phyloP scores from a whole-genome alignment of 495 filamentous ascomycete genomes.

The Letharia columbiana region DNA sequence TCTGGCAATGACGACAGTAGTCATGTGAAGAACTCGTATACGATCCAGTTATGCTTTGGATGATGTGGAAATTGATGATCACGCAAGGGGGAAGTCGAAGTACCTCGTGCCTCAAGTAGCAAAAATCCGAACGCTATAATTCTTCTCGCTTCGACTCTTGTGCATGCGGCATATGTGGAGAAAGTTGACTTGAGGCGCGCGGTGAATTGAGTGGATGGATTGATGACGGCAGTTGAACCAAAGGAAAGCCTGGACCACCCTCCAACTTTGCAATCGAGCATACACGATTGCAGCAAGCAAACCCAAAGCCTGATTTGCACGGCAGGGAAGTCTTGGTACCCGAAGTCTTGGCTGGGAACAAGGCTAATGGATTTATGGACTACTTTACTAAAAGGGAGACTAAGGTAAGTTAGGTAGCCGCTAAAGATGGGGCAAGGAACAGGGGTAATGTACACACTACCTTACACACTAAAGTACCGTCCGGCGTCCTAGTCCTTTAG shows the following conservation, averaged over 20 bases:
- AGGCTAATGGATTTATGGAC: background rate
- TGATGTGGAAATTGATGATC: constrained; percentile 1
- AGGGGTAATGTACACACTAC: constrained; percentile 3
- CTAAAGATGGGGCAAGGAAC: constrained; percentile 4
- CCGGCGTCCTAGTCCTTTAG: background rate
- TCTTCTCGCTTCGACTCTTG: background rate
- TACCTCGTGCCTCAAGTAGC: background rate
- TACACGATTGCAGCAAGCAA: constrained; percentile 1
- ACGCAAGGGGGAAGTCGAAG: constrained; percentile 4
- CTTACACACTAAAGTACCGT: background rate
- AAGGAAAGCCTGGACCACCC: background rate
- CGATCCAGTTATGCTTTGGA: background rate
- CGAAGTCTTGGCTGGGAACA: constrained; percentile 3
- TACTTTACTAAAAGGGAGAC: background rate
- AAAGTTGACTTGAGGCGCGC: background rate
- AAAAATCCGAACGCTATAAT: too few species aligned
- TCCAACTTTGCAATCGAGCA: background rate
- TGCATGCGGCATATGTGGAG: constrained; percentile 4
- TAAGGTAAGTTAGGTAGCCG: background rate
- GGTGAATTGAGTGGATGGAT: background rate
- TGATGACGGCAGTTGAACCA: background rate
- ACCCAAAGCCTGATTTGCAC: constrained; percentile 9
- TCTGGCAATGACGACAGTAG: background rate
- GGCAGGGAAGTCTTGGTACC: constrained; percentile 4
- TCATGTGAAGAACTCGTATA: background rate